These are phyloP conservation scores for Rhizopogon vesiculosus DNA, from an alignment of 768 basidiomycete genomes.

Conservation along the genomic window DNA sequence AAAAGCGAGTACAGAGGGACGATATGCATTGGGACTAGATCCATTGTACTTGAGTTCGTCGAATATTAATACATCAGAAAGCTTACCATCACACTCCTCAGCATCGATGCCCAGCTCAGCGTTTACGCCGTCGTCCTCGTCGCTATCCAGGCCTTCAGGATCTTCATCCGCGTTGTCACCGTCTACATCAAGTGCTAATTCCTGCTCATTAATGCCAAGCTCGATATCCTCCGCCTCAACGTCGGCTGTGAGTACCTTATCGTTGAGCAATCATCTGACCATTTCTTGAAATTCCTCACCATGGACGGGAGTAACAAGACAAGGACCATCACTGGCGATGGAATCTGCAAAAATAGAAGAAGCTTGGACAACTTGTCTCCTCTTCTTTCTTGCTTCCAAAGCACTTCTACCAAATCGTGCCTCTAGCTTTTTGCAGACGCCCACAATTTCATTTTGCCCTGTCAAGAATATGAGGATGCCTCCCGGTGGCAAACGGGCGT, in stretches of 20 bases:
- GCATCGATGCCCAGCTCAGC: slow-evolving; percentile 53
- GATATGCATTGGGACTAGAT: slow-evolving; percentile 85
- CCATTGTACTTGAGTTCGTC: not conserved
- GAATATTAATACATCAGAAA: slow-evolving; percentile 2
- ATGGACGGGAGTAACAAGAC: slow-evolving; percentile 15
- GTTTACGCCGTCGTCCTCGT: slow-evolving; percentile 52
- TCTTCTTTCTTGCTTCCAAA: slow-evolving; percentile 46
- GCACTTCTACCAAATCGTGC: slow-evolving; percentile 68
- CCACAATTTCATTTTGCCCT: slow-evolving; percentile 91
- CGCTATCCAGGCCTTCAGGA: slow-evolving; percentile 71
- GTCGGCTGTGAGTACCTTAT: slow-evolving; percentile 42
- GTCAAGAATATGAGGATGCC: slow-evolving; percentile 94
- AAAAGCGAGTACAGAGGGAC: slow-evolving; percentile 92
- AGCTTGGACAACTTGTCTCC: slow-evolving; percentile 19
- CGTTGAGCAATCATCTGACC: not conserved
- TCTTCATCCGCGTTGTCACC: slow-evolving; percentile 57
- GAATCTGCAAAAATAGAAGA: slow-evolving; percentile 24
- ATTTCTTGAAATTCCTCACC: slow-evolving; percentile 2
- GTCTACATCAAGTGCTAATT: slow-evolving; percentile 67
- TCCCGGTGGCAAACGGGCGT: slow-evolving; percentile 85
- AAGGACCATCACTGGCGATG: slow-evolving; percentile 7
- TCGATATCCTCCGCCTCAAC: slow-evolving; percentile 82
- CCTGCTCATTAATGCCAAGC: slow-evolving; percentile 44
- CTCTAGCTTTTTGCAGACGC: slow-evolving; percentile 79
- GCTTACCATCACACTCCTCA: slow-evolving; percentile 65